Evolutionary conservation across 306 rosid species (phyloP).

Genomic region (Notholithocarpus densiflorus): DNA sequence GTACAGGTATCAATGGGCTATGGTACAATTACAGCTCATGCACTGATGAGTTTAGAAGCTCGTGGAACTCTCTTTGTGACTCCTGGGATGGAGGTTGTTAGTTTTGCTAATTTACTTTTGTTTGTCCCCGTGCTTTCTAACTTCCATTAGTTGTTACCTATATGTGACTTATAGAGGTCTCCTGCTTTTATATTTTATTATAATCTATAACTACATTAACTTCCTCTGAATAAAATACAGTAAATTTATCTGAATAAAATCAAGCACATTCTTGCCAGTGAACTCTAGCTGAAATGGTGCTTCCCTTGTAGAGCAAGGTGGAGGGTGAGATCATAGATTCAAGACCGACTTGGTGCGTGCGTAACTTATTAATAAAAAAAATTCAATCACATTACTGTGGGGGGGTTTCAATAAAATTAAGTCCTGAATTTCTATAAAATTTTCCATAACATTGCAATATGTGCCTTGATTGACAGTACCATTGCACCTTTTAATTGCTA

Average conservation of each 20-base stretch:
- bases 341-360: no score
- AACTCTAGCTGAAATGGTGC: no score
- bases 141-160: background rate
- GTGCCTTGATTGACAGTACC: background rate
- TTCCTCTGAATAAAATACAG: background rate
- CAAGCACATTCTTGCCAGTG: background rate
- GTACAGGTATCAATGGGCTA: conserved; percentile 87
- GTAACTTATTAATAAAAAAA: no score
- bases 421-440: background rate
- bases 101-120: conserved; percentile 3
- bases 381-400: background rate
- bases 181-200: background rate
- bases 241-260: background rate
- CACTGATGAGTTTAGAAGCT: conserved; percentile 85
- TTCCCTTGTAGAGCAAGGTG: no score
- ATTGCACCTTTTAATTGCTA: background rate
- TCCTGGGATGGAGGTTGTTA: conserved; percentile 89
- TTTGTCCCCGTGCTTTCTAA: conserved; percentile 6
- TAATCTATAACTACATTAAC: background rate
- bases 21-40: conserved; percentile 76
- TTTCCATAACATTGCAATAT: background rate
- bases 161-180: background rate
- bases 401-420: background rate
- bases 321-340: no score
- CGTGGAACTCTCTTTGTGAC: conserved; percentile 91